These are phyloP conservation scores for Glebionis coronaria DNA, from an alignment of 129 eudicot species.

Conservation along the genomic window DNA sequence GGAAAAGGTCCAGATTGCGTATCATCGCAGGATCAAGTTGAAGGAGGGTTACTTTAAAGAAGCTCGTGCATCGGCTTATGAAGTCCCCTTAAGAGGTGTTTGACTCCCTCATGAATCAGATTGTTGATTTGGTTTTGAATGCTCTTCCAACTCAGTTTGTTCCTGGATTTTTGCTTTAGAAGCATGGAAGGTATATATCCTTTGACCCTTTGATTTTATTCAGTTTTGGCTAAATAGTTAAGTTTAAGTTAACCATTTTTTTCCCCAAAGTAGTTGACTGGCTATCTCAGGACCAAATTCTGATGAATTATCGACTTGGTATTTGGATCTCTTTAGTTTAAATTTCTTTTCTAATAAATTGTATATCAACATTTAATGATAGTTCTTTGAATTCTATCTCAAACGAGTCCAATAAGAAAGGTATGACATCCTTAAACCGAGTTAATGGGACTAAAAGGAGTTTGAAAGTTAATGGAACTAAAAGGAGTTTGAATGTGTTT, in stretches of 20 bases:
- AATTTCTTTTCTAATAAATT: no score
- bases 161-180: constrained; percentile 90
- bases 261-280: no score
- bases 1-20: constrained; percentile 95
- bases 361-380: no score
- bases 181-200: constrained; percentile 99
- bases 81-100: constrained; percentile 95
- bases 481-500: no score
- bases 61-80: constrained; percentile 64
- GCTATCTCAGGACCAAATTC: no score
- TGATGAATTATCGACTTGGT: no score
- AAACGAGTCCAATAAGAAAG: no score
- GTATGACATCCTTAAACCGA: no score
- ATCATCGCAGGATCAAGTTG: constrained; percentile 66
- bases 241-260: constrained; percentile 10
- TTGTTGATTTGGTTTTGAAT: constrained; percentile 88
- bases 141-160: constrained; percentile 99
- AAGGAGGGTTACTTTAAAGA: constrained; percentile 83
- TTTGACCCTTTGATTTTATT: background rate
- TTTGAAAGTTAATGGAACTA: no score
- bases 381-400: no score
- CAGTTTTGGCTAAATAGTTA: background rate
- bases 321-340: no score
- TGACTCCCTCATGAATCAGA: constrained; percentile 91
- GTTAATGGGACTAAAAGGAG: no score